Evolutionary conservation across 1,284 basidiomycete species (phyloP), one percentile per base, ranked within the genome.

Genomic region (Wolfiporia cocos): DNA sequence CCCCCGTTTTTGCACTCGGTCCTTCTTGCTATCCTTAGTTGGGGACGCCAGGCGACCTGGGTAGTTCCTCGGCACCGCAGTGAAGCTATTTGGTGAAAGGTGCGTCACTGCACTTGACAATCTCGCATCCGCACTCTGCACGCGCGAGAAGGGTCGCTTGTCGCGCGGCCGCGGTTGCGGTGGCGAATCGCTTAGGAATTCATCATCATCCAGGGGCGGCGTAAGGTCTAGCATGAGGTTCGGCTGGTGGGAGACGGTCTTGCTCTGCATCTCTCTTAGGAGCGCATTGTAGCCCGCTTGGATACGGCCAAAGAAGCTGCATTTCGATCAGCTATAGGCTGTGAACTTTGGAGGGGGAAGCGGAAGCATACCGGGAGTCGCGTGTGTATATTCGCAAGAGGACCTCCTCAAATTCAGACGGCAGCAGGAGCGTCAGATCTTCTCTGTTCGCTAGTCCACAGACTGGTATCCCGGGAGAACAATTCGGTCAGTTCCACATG

Each of bases 241-340:
- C n/a, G n/a, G n/a, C n/a, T n/a, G n/a, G n/a, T n/a, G n/a, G n/a
- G n/a, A n/a, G n/a, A n/a, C n/a, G n/a, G n/a, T n/a, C n/a, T n/a
- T n/a, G n/a, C n/a, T n/a, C n/a, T n/a, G 44, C 37, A 26, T 54
- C 49, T 19, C 56, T 47, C 37, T 74, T 53, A 82, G 51, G 5
- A 86, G 65, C 1, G 65, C 65, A 14, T 80, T 70, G 54, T 83
- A 89, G 2, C 79, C 86, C 0, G 70, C 70, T 53, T 87, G 85
- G 2, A 88, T 70, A 7, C 83, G 59, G 3, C 74, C 75, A 34
- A 72, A 65, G 51, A 68, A 74, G 17, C 69, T 73, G 42, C 10
- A 20, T n/a, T 6, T 17, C 15, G 10, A 24, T 18, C 17, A 15
- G 30, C 9, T 26, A 22, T 4, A 34, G 15, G n/a, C 3, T 26